These are phyloP conservation scores for Heliosperma pusillum DNA, from an alignment of 148 eudicot genomes.

Conservation along the genomic window DNA sequence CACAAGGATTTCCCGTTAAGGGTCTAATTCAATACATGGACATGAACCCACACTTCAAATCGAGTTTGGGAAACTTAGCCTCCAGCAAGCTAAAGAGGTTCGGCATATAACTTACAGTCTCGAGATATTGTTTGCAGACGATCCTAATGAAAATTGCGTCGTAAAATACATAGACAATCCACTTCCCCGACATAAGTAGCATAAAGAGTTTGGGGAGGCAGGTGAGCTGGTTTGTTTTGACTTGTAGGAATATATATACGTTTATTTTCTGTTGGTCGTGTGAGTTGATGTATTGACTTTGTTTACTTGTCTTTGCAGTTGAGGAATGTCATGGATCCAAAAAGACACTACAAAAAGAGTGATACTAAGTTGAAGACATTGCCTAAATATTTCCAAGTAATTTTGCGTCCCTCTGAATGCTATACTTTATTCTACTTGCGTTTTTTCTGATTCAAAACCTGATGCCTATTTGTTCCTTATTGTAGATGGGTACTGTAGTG, in stretches of 20 bases:
- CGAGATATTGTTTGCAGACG: not conserved
- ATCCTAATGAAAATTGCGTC: not conserved
- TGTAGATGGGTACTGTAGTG: slow-evolving; percentile 79
- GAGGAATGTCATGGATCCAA: slow-evolving; percentile 87
- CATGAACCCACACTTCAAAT: too few species aligned
- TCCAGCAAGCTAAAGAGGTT: too few species aligned
- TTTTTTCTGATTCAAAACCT: not conserved
- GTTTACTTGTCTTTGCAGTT: slow-evolving; percentile 40
- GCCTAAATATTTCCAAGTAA: slow-evolving; percentile 89
- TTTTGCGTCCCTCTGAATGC: not conserved
- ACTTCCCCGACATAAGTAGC: not conserved
- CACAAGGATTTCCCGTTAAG: too few species aligned
- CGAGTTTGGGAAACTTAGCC: too few species aligned
- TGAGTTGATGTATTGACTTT: not conserved
- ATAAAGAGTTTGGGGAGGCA: not conserved
- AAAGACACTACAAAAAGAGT: slow-evolving; percentile 94
- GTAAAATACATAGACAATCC: not conserved
- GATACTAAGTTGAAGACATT: slow-evolving; percentile 61
- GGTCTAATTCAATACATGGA: too few species aligned
- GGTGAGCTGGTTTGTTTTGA: too few species aligned
- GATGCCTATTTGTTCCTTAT: slow-evolving; percentile 9
- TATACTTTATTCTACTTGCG: not conserved
- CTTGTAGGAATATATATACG: not conserved
- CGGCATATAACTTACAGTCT: too few species aligned
- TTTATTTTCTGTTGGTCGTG: not conserved